These are phyloP conservation scores for Dissophora globulifera DNA, from an alignment of 192 early-diverging fungal species.

Conservation along the genomic window DNA sequence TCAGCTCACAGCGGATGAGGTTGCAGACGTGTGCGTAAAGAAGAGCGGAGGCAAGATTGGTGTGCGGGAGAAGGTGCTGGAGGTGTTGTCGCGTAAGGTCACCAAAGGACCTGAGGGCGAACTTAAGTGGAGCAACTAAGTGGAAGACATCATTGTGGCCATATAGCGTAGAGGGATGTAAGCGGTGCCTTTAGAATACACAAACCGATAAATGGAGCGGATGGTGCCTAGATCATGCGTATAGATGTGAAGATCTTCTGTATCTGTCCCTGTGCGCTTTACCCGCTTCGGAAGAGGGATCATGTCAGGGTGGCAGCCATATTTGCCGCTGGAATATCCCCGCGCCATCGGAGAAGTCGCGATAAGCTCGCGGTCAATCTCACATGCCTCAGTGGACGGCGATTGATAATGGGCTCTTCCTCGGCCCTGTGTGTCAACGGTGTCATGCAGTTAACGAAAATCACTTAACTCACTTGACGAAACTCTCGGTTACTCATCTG, in stretches of 20 bases:
- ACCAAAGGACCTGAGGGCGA: constrained; percentile 37
- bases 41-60: constrained; percentile 74
- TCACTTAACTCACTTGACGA: too few relatives aligned
- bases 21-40: constrained; percentile 69
- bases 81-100: constrained; percentile 67
- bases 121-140: constrained; percentile 53
- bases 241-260: too few relatives aligned
- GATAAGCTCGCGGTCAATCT: too few relatives aligned
- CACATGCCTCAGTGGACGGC: neutral
- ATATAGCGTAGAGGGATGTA: neutral
- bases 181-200: too few relatives aligned
- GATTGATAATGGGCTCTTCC: constrained; percentile 2
- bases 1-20: constrained; percentile 63
- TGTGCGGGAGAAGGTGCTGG: constrained; percentile 70
- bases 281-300: too few relatives aligned
- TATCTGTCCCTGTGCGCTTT: too few relatives aligned
- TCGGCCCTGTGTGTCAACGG: constrained; percentile 7
- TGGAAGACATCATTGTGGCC: too few relatives aligned
- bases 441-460: constrained; percentile 30
- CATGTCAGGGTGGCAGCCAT: too few relatives aligned
- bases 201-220: too few relatives aligned
- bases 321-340: too few relatives aligned
- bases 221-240: too few relatives aligned
- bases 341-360: too few relatives aligned
- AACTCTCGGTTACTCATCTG: constrained; percentile 45